Evolutionary conservation across 108 stramenopile species (phyloP).

Genomic region (Nitzschia putrida): DNA sequence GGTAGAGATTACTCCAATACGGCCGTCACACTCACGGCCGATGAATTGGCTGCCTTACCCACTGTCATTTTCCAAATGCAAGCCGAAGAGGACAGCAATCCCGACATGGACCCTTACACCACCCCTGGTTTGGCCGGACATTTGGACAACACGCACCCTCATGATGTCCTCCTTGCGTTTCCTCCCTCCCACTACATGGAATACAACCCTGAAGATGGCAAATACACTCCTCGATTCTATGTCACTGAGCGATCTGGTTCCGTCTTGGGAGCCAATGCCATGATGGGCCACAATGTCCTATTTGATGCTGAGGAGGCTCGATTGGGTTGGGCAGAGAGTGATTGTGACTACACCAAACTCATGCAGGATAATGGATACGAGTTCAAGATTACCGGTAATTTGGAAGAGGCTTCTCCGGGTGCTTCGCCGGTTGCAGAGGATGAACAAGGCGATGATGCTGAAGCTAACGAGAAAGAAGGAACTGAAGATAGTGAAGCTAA

Average conservation of each 20-base stretch:
- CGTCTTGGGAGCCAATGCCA: conserved; percentile 86
- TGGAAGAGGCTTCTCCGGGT: conserved; percentile 7
- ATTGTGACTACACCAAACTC: conserved; percentile 71
- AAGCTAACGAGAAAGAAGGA: neutral
- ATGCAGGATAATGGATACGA: conserved; percentile 22
- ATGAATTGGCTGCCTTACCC: conserved; percentile 62
- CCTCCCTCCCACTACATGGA: conserved; percentile 83
- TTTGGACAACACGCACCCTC: conserved; percentile 59
- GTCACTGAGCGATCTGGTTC: conserved; percentile 46
- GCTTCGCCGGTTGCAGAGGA: neutral
- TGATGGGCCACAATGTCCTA: conserved; percentile 88
- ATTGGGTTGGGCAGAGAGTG: conserved; percentile 89
- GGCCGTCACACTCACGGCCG: conserved; percentile 35
- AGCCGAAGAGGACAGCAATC: conserved; percentile 25
- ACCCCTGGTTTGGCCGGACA: conserved; percentile 66
- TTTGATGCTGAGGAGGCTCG: conserved; percentile 78
- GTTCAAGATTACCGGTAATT: conserved; percentile 27
- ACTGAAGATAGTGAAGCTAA: neutral
- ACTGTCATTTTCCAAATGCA: conserved; percentile 82
- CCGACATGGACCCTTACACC: conserved; percentile 38
- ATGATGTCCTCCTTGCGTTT: conserved; percentile 74
- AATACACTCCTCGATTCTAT: conserved; percentile 66
- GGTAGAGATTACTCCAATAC: conserved; percentile 30
- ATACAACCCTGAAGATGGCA: conserved; percentile 49
- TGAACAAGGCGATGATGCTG: neutral